Evolutionary conservation across 495 filamentous ascomycete genomes (phyloP).

Genomic region (Massariosphaeria phaeospora): DNA sequence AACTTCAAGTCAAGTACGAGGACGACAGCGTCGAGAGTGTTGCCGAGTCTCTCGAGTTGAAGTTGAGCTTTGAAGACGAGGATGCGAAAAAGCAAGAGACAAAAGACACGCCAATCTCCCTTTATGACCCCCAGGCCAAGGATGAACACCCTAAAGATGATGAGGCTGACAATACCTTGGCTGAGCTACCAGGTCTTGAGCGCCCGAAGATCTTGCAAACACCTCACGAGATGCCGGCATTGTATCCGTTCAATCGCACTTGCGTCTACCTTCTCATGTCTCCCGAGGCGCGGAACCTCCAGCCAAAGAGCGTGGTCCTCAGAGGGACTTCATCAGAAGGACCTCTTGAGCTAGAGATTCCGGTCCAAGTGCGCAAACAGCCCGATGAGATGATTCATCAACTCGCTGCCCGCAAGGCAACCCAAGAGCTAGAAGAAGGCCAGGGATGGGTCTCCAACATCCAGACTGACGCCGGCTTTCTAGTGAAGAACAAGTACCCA

Average conservation of each 20-base stretch:
- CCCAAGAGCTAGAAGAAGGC: slow-evolving; percentile 62
- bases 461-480: slow-evolving; percentile 41
- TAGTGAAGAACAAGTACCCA: slow-evolving; percentile 47
- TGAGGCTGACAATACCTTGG: slow-evolving; percentile 35
- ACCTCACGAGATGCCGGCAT: slow-evolving; percentile 55
- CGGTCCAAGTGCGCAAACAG: slow-evolving; percentile 46
- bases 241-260: slow-evolving; percentile 59
- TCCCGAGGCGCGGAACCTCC: slow-evolving; percentile 42
- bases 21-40: slow-evolving; percentile 49
- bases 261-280: slow-evolving; percentile 59
- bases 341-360: slow-evolving; percentile 57
- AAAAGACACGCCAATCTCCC: slow-evolving; percentile 48
- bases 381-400: slow-evolving; percentile 59
- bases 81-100: neutral
- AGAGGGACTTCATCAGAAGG: slow-evolving; percentile 50
- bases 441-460: slow-evolving; percentile 59
- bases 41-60: slow-evolving; percentile 40
- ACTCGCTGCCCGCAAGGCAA: slow-evolving; percentile 60
- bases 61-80: slow-evolving; percentile 16
- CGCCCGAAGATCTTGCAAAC: slow-evolving; percentile 56
- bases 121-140: slow-evolving; percentile 49
- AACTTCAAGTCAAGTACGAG: slow-evolving; percentile 55
- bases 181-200: slow-evolving; percentile 46
- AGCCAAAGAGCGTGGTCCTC: slow-evolving; percentile 54
- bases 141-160: slow-evolving; percentile 32